Conservation (phyloP, 192 early-diverging fungal genomes). For the Entophlyctis luteolus region DNA sequence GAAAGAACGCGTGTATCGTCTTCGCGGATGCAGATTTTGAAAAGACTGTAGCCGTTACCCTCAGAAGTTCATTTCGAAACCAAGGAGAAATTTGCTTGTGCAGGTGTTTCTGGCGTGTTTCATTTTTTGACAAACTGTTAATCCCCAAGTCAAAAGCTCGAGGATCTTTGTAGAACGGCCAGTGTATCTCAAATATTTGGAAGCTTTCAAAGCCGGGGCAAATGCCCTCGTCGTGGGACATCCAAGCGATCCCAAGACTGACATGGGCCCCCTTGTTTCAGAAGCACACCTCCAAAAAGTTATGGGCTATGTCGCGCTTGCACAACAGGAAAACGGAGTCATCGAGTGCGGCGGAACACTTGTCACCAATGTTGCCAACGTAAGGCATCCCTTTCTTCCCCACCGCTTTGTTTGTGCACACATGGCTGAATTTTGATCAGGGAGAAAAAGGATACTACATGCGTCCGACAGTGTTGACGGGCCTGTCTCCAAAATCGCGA, state of each 20-base stretch:
- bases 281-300: slow-evolving; percentile 70
- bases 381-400: slow-evolving; percentile 40
- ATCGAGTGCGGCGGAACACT: slow-evolving; percentile 45
- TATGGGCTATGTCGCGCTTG: slow-evolving; percentile 60
- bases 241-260: slow-evolving; percentile 55
- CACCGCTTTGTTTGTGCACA: slow-evolving; percentile 23
- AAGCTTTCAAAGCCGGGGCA: slow-evolving; percentile 49
- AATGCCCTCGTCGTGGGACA: slow-evolving; percentile 64
- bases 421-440: slow-evolving; percentile 13
- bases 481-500: slow-evolving; percentile 22
- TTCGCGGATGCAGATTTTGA: slow-evolving; percentile 30
- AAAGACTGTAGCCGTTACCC: slow-evolving; percentile 56
- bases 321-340: slow-evolving; percentile 37
- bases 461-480: slow-evolving; percentile 72
- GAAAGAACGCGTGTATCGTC: slow-evolving; percentile 69
- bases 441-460: slow-evolving; percentile 72
- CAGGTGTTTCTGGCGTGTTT: slow-evolving; percentile 24
- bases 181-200: slow-evolving; percentile 63
- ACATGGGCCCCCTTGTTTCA: slow-evolving; percentile 72
- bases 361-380: slow-evolving; percentile 41
- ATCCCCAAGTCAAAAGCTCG: slow-evolving; percentile 34
- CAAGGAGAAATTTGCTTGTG: slow-evolving; percentile 81
- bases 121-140: background rate
- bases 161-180: slow-evolving; percentile 71
- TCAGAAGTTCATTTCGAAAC: slow-evolving; percentile 64